Conservation (phyloP, 129 eudicot genomes). For the Rutidosis leptorrhynchoides region DNA sequence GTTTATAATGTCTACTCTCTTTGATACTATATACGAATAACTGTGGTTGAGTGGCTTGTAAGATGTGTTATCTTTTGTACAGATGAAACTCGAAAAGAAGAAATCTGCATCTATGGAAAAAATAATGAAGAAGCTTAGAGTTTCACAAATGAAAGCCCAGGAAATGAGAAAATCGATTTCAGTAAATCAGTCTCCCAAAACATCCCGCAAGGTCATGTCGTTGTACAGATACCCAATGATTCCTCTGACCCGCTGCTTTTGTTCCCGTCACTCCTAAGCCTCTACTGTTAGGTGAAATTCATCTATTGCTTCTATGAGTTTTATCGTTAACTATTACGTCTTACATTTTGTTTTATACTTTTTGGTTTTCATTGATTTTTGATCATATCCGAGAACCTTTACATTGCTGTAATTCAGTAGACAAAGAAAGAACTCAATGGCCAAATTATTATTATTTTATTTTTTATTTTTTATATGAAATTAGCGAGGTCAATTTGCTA, state of each 20-base stretch:
- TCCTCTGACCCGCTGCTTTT: constrained; percentile 42
- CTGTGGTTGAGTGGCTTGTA: constrained; percentile 1
- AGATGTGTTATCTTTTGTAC: not conserved
- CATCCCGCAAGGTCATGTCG: constrained; percentile 27
- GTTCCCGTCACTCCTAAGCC: constrained; percentile 27
- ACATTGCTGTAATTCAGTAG: not conserved
- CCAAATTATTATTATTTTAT: too few species aligned
- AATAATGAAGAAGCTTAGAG: constrained; percentile 66
- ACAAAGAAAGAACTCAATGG: not conserved
- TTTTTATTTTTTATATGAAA: not conserved
- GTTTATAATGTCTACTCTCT: not conserved
- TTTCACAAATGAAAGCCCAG: constrained; percentile 64
- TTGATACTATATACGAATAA: too few species aligned
- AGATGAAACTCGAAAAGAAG: constrained; percentile 90
- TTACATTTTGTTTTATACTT: too few species aligned
- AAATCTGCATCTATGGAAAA: constrained; percentile 76
- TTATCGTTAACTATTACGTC: not conserved
- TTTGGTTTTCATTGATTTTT: not conserved
- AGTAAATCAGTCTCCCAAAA: constrained; percentile 29
- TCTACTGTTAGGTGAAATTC: constrained; percentile 26
- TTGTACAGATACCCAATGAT: constrained; percentile 39
- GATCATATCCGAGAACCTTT: not conserved
- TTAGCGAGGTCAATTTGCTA: not conserved
- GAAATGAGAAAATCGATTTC: constrained; percentile 53
- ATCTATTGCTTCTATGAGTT: not conserved